Percentiles rank a stretch among this genome's conserved stretches.
Evolutionary conservation across 2,329 filamentous ascomycete species (phyloP).

Genomic region (Penicillium sp.): DNA sequence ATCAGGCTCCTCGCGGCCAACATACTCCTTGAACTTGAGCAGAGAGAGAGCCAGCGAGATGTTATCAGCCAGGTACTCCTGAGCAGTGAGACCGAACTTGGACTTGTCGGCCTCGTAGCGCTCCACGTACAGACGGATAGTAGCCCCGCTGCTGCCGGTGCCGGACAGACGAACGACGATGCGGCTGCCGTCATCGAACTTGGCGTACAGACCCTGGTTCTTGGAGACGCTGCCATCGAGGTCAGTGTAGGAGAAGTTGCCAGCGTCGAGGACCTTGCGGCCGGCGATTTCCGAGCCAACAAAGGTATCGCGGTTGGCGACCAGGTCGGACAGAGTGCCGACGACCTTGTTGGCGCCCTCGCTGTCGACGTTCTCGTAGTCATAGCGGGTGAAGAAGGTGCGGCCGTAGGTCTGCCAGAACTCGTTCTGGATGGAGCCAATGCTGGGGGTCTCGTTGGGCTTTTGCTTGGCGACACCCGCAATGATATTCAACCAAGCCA

Average conservation of each 20-base stretch:
- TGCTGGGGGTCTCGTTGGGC: constrained; percentile 72
- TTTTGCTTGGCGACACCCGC: constrained; percentile 80
- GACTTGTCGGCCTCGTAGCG: constrained; percentile 77
- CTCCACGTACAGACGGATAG: constrained; percentile 94
- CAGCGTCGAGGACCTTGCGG: constrained; percentile 77
- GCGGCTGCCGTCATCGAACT: constrained; percentile 87
- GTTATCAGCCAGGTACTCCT: constrained; percentile 87
- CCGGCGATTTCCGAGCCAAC: constrained; percentile 73
- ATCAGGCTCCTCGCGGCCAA: constrained; percentile 85
- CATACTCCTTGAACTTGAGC: constrained; percentile 85
- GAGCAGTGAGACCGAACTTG: constrained; percentile 71
- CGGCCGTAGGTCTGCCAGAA: constrained; percentile 96
- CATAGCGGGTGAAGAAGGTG: constrained; percentile 97
- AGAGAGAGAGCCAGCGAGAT: constrained; percentile 76
- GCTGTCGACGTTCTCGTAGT: constrained; percentile 90
- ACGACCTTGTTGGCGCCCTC: constrained; percentile 87
- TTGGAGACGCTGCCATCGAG: constrained; percentile 93
- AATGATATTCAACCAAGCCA: constrained; percentile 98
- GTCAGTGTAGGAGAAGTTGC: constrained; percentile 96
- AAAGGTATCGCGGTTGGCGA: constrained; percentile 64
- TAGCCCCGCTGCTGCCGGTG: constrained; percentile 88
- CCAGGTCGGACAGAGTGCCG: constrained; percentile 66
- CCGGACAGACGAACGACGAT: constrained; percentile 92
- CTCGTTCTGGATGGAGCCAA: constrained; percentile 89
- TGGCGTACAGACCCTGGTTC: constrained; percentile 91